Evolutionary conservation across 129 eudicot genomes (phyloP), one percentile per base, ranked within the genome.

Genomic region (Flaveria ramosissima): DNA sequence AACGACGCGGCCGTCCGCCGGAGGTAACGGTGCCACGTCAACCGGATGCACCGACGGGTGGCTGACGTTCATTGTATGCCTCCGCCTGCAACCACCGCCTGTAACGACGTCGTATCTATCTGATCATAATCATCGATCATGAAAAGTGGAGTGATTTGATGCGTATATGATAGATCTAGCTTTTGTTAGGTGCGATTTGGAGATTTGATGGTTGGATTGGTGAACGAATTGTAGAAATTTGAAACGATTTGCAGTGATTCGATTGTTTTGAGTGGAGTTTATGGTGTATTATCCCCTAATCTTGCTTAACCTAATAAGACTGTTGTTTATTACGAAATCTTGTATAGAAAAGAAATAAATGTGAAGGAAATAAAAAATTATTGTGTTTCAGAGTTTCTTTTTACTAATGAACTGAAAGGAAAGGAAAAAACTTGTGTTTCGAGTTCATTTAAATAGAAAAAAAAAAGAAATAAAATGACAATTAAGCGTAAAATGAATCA

Each of bases 21-120:
- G 88, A 56, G 86, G 83, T 80, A 88, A 83, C 71, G 84, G 78
- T 14, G 89, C 82, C 69, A 80, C 88, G 73, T 85, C 96, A 13
- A 87, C 88, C 26, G 96, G 96, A 80, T 90, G 96, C 53, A 90
- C 92, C 65, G 92, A 81, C 78, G 87, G 88, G 75, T 87, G 88
- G 70, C 92, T 90, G 64, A 83, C 84, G 79, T 82, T 90, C 96
- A 90, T 90, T 46, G 82, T 78, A 66, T 26, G 6, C 72, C 72
- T 42, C 73, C 78, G 72, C 72, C 72, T 42, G 74, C 80, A 67
- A 69, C 68, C 80, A 63, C 83, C 70, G 53, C 76, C 70, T 43
- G 83, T 45, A 72, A 66, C 71, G 78, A 83, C 80, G 62, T 45
- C 27, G 63, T 71, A 76, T 61, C 70, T 63, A 76, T 74, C 68